These are phyloP conservation scores for Neurospora discreta DNA, from an alignment of 495 filamentous ascomycete genomes.

Conservation along the genomic window DNA sequence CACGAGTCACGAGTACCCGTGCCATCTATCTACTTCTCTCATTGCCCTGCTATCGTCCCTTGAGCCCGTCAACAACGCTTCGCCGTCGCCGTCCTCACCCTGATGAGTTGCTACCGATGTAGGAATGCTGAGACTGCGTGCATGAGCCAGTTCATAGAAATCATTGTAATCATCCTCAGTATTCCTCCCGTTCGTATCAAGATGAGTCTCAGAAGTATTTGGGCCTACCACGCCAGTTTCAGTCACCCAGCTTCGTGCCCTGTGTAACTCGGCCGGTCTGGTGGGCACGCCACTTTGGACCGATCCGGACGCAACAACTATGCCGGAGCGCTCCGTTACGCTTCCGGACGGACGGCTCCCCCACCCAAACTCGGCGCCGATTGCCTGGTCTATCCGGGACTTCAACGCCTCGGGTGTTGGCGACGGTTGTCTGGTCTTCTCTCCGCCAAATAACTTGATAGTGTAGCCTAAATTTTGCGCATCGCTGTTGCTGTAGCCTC, in stretches of 20 bases:
- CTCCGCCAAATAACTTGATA: slow-evolving; percentile 2
- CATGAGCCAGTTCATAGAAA: background rate
- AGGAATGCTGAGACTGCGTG: slow-evolving; percentile 4
- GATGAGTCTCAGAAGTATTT: background rate
- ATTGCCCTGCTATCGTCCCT: background rate
- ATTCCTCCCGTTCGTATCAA: slow-evolving; percentile 3
- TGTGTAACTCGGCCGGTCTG: background rate
- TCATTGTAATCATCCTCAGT: slow-evolving; percentile 3
- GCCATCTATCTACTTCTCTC: background rate
- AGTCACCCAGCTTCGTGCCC: slow-evolving; percentile 14
- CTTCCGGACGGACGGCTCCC: background rate
- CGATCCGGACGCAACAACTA: slow-evolving; percentile 13
- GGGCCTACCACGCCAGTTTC: slow-evolving; percentile 8
- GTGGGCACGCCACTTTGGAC: slow-evolving; percentile 9
- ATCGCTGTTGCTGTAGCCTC: slow-evolving; percentile 7
- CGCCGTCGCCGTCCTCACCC: slow-evolving; percentile 7
- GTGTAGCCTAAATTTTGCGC: slow-evolving; percentile 12
- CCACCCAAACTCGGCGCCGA: slow-evolving; percentile 34
- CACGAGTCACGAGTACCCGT: background rate
- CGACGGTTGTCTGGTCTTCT: background rate
- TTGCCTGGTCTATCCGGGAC: slow-evolving; percentile 20
- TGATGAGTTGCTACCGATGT: slow-evolving; percentile 5
- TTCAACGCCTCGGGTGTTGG: slow-evolving; percentile 6
- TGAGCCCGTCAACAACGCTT: slow-evolving; percentile 8
- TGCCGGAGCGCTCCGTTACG: background rate